phyloP scores from a whole-genome alignment of 257 asterid species.

The Solanum dulcamara region DNA sequence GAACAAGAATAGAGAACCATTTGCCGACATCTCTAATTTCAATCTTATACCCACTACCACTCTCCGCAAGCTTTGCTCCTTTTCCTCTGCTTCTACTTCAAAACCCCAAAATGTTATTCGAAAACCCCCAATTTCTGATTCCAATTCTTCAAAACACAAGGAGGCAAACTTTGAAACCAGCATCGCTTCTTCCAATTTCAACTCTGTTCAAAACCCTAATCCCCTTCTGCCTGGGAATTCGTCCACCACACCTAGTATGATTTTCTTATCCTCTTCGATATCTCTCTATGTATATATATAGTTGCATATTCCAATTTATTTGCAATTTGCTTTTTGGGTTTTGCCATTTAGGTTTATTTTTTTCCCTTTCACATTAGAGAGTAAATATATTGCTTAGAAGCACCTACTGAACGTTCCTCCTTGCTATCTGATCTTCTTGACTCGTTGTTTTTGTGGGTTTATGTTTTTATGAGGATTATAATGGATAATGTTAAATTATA shows the following conservation, averaged over 20 bases:
- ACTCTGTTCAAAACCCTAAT: slow-evolving; percentile 16
- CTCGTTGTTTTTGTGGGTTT: background rate
- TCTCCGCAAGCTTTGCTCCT: slow-evolving; percentile 29
- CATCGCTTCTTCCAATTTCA: slow-evolving; percentile 38
- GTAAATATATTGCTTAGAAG: background rate
- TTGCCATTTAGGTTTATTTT: background rate
- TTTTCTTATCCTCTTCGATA: background rate
- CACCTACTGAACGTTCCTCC: background rate
- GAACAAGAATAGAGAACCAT: slow-evolving; percentile 19
- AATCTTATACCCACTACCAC: slow-evolving; percentile 32
- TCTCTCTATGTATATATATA: background rate
- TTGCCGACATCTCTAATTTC: slow-evolving; percentile 34
- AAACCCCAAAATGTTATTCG: background rate
- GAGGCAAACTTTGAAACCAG: slow-evolving; percentile 29
- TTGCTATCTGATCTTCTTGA: background rate
- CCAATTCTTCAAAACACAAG: slow-evolving; percentile 8
- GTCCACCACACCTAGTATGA: slow-evolving; percentile 11
- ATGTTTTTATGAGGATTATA: background rate
- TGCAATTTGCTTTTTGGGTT: background rate
- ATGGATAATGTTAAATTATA: background rate
- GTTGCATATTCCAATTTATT: background rate
- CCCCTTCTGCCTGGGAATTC: slow-evolving; percentile 13
- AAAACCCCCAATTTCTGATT: slow-evolving; percentile 18
- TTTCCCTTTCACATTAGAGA: background rate
- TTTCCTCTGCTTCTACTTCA: background rate